phyloP scores from a whole-genome alignment of 345 rosid species.

The Bretschneidera sinensis region DNA sequence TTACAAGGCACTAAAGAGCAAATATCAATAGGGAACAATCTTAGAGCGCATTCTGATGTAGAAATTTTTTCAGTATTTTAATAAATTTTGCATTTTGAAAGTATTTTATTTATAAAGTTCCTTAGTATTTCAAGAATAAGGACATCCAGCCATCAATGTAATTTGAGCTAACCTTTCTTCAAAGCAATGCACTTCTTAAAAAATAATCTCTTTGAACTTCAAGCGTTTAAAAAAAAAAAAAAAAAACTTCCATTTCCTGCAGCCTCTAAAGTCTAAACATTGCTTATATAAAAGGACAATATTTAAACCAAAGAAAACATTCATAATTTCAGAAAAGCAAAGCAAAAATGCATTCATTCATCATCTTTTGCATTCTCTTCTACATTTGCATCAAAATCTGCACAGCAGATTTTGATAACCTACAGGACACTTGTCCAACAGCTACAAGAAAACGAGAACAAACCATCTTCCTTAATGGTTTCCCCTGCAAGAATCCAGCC shows the following conservation, averaged over 20 bases:
- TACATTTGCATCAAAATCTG: constrained; percentile 23
- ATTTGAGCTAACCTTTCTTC: constrained; percentile 23
- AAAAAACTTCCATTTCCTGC: constrained; percentile 20
- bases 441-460: constrained; percentile 23
- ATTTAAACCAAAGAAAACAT: constrained; percentile 5
- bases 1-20: too few species aligned
- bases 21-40: too few species aligned
- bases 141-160: neutral
- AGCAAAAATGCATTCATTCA: constrained; percentile 30
- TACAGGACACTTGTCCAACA: constrained; percentile 72
- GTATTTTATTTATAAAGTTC: too few species aligned
- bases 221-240: constrained; percentile 21
- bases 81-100: too few species aligned
- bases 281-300: constrained; percentile 7
- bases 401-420: constrained; percentile 40
- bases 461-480: constrained; percentile 59
- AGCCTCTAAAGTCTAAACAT: constrained; percentile 11
- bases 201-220: constrained; percentile 43
- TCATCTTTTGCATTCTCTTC: constrained; percentile 19
- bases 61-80: too few species aligned
- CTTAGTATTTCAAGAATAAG: neutral
- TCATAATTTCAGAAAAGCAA: constrained; percentile 3
- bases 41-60: too few species aligned
- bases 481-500: constrained; percentile 63
- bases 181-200: constrained; percentile 41